phyloP scores from a whole-genome alignment of 371 early-diverging fungal species.

The Phascolomyces articulosus region DNA sequence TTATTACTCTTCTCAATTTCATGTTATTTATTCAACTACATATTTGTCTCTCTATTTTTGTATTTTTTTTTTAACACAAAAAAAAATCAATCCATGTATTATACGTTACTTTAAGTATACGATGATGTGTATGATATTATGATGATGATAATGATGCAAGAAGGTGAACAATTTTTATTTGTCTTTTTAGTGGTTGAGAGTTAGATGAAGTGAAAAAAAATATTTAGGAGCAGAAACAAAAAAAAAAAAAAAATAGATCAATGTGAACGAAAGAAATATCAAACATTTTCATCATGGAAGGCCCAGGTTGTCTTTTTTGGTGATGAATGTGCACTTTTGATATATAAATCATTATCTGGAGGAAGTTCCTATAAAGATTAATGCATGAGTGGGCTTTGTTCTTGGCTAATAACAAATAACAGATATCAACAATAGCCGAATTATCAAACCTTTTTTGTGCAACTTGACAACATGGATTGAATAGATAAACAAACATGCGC shows the following conservation, averaged over 20 bases:
- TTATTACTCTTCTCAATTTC: too few relatives aligned
- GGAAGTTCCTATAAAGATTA: constrained; percentile 63
- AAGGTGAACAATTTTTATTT: not conserved
- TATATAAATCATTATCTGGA: constrained; percentile 74
- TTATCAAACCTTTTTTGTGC: constrained; percentile 82
- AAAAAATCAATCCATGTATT: too few relatives aligned
- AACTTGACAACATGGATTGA: constrained; percentile 89
- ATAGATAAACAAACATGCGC: constrained; percentile 93
- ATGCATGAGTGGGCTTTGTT: not conserved
- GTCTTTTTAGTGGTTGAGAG: too few relatives aligned
- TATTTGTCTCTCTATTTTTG: too few relatives aligned
- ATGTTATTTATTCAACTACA: too few relatives aligned
- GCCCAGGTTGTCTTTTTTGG: constrained; percentile 88
- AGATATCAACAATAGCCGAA: too few relatives aligned
- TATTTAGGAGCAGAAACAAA: not conserved
- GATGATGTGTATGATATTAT: too few relatives aligned
- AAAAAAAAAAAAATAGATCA: not conserved
- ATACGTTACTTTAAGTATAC: too few relatives aligned
- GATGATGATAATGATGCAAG: too few relatives aligned
- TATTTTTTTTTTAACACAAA: too few relatives aligned
- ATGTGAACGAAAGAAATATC: too few relatives aligned
- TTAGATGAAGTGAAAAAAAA: not conserved
- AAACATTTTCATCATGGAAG: constrained; percentile 59
- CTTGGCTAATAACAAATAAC: not conserved
- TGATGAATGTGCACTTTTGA: constrained; percentile 67